phyloP scores from a whole-genome alignment of 768 basidiomycete genomes.

The Zangia roseola region DNA sequence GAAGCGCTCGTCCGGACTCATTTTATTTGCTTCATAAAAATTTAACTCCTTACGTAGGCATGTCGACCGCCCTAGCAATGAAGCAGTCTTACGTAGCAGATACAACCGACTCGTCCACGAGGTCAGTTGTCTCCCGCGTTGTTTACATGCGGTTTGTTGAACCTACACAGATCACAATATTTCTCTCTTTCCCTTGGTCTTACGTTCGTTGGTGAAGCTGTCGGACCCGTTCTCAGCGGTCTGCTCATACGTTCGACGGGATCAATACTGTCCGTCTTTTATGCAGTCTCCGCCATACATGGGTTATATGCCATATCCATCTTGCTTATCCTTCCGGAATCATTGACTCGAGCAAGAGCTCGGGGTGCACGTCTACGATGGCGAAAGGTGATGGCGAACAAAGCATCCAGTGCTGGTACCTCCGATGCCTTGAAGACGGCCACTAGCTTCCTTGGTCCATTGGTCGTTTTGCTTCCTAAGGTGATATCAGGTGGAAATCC shows the following conservation, averaged over 20 bases:
- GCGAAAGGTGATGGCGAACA: slow-evolving; percentile 9
- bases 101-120: slow-evolving; percentile 50
- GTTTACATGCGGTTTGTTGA: slow-evolving; percentile 1
- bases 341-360: slow-evolving; percentile 54
- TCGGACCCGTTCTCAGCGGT: slow-evolving; percentile 75
- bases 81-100: slow-evolving; percentile 73
- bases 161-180: slow-evolving; percentile 48
- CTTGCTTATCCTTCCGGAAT: slow-evolving; percentile 74
- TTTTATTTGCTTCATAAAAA: background rate
- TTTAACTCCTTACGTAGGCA: slow-evolving; percentile 37
- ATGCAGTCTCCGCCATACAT: slow-evolving; percentile 53
- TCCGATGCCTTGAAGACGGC: slow-evolving; percentile 37
- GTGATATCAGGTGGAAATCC: slow-evolving; percentile 33
- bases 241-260: slow-evolving; percentile 59
- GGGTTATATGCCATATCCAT: slow-evolving; percentile 46
- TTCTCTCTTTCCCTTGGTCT: slow-evolving; percentile 70
- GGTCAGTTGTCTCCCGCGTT: slow-evolving; percentile 38
- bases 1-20: background rate
- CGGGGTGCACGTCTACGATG: slow-evolving; percentile 19
- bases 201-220: slow-evolving; percentile 67
- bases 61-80: slow-evolving; percentile 49
- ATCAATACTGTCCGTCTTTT: slow-evolving; percentile 65
- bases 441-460: slow-evolving; percentile 68
- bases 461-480: slow-evolving; percentile 60
- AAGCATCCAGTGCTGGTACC: background rate